Conservation (phyloP, 352 stramenopile species). For the Pythium utonaiense region DNA sequence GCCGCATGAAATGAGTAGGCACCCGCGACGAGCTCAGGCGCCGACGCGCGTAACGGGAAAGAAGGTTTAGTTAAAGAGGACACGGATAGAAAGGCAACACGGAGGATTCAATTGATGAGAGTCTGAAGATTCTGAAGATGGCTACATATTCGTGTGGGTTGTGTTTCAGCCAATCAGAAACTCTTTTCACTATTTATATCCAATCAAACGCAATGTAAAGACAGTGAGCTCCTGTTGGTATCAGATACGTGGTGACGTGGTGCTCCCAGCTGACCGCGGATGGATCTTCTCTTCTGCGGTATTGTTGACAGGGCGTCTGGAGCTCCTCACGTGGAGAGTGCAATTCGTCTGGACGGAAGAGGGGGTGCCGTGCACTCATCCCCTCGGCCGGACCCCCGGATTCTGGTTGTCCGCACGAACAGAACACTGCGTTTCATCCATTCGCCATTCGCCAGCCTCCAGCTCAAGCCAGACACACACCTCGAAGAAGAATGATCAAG, state of each 20-base stretch:
- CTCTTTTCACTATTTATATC: too few species aligned
- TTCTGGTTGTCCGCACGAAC: not conserved
- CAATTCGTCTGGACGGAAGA: too few species aligned
- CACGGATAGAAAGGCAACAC: not conserved
- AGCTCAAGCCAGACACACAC: not conserved
- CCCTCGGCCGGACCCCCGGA: too few species aligned
- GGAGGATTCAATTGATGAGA: too few species aligned
- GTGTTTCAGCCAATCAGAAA: too few species aligned
- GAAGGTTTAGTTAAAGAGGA: not conserved
- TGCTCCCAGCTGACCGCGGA: not conserved
- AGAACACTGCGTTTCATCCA: not conserved
- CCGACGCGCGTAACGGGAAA: not conserved
- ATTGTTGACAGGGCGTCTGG: not conserved
- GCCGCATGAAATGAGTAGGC: constrained; percentile 33
- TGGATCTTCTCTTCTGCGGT: not conserved
- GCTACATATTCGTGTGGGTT: too few species aligned
- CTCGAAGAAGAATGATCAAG: not conserved
- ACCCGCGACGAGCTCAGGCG: not conserved
- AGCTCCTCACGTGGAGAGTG: not conserved
- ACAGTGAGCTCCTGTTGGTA: not conserved
- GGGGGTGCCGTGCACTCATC: too few species aligned
- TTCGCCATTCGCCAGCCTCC: not conserved
- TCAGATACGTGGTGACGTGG: not conserved
- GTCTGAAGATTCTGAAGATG: too few species aligned
- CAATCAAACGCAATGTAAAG: not conserved